Evolutionary conservation across 164 flowering plant species (phyloP).

Genomic region (Nymphaea colorata): DNA sequence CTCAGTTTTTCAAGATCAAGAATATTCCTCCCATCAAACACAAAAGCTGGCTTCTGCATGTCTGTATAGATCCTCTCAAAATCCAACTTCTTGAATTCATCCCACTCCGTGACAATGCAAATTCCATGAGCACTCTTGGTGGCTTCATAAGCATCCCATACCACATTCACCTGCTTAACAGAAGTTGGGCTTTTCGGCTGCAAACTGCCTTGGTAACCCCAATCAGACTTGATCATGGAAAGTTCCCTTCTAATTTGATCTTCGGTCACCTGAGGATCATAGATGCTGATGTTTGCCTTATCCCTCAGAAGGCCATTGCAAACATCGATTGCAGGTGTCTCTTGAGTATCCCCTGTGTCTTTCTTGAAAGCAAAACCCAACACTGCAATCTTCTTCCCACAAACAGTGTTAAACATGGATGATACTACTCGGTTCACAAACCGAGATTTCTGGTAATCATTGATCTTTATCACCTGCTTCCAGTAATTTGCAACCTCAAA

Average conservation of each 20-base stretch:
- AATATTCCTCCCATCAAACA: constrained; percentile 59
- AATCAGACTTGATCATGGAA: constrained; percentile 49
- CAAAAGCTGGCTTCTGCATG: constrained; percentile 67
- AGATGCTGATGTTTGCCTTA: constrained; percentile 54
- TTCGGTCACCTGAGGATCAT: constrained; percentile 62
- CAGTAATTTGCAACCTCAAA: constrained; percentile 87
- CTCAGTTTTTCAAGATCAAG: constrained; percentile 40
- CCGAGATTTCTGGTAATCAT: constrained; percentile 78
- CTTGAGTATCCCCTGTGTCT: constrained; percentile 85
- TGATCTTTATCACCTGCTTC: constrained; percentile 82
- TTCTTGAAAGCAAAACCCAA: constrained; percentile 88
- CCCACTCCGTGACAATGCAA: constrained; percentile 77
- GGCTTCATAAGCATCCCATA: constrained; percentile 57
- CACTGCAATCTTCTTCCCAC: constrained; percentile 68
- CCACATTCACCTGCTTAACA: constrained; percentile 34
- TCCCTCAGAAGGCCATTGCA: constrained; percentile 73
- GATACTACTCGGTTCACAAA: constrained; percentile 79
- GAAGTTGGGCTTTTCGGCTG: constrained; percentile 44
- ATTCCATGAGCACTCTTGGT: constrained; percentile 56
- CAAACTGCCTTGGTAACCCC: constrained; percentile 64
- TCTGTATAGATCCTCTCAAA: constrained; percentile 41
- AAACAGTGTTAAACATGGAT: constrained; percentile 85
- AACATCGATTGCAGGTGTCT: constrained; percentile 91
- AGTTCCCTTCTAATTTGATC: constrained; percentile 65
- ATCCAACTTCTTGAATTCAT: constrained; percentile 60